Evolutionary conservation across 768 basidiomycete genomes (phyloP).

Genomic region (Xerocomellus intermedius): DNA sequence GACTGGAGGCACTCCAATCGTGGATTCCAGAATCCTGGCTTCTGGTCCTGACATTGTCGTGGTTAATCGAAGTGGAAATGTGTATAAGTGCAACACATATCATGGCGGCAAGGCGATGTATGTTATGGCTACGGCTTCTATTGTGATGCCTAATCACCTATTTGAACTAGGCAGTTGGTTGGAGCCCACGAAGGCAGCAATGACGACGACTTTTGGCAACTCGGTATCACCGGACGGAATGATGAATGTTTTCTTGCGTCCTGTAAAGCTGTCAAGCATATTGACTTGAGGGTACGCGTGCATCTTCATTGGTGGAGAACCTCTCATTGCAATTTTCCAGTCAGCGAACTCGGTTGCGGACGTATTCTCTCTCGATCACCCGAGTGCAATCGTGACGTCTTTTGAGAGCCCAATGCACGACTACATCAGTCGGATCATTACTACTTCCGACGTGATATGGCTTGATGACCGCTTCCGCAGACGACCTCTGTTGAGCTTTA

Average conservation of each 20-base stretch:
- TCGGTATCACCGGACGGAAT: slow-evolving; percentile 37
- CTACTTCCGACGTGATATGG: slow-evolving; percentile 68
- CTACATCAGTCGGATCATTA: slow-evolving; percentile 50
- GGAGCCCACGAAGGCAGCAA: slow-evolving; percentile 4
- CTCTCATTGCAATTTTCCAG: slow-evolving; percentile 27
- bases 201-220: slow-evolving; percentile 49
- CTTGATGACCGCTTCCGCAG: slow-evolving; percentile 59
- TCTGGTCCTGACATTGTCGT: slow-evolving; percentile 36
- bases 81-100: slow-evolving; percentile 47
- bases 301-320: background rate
- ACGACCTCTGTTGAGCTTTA: slow-evolving; percentile 58
- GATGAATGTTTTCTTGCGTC: slow-evolving; percentile 50
- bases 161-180: slow-evolving; percentile 21
- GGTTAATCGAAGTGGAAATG: slow-evolving; percentile 50
- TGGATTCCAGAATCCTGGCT: slow-evolving; percentile 47
- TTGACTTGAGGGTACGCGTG: slow-evolving; percentile 58
- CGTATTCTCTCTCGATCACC: slow-evolving; percentile 36
- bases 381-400: slow-evolving; percentile 49
- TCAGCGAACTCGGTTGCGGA: slow-evolving; percentile 22
- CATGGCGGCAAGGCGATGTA: slow-evolving; percentile 42
- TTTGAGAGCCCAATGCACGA: slow-evolving; percentile 45
- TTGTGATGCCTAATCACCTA: background rate
- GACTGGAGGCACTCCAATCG: slow-evolving; percentile 38
- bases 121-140: slow-evolving; percentile 15
- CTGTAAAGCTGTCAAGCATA: slow-evolving; percentile 37